Evolutionary conservation across 306 rosid species (phyloP).

Genomic region (Gastrolobium villosum): DNA sequence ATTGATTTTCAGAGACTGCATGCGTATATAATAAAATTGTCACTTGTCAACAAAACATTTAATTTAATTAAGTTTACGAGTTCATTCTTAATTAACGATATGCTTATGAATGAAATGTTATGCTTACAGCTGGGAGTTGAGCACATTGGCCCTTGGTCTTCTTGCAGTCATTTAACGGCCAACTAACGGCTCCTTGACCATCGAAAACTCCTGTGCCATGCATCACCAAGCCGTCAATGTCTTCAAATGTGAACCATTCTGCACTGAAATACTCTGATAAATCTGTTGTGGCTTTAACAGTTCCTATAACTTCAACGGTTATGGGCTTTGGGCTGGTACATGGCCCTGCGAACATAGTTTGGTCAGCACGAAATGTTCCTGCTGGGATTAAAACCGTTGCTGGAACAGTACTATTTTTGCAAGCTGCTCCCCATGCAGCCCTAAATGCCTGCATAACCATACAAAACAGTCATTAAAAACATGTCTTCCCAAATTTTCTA

Average conservation of each 20-base stretch:
- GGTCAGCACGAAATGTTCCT: slow-evolving; percentile 63
- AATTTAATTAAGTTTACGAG: no score
- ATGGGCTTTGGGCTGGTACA: slow-evolving; percentile 65
- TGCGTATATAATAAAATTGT: slow-evolving; percentile 23
- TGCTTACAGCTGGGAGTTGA: slow-evolving; percentile 64
- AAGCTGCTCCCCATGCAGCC: slow-evolving; percentile 75
- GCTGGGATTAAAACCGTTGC: slow-evolving; percentile 68
- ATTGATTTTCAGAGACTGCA: slow-evolving; percentile 65
- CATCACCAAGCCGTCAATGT: slow-evolving; percentile 53
- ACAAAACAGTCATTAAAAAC: background rate
- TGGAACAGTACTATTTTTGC: slow-evolving; percentile 50
- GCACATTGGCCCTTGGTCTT: slow-evolving; percentile 26
- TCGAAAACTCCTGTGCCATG: slow-evolving; percentile 71
- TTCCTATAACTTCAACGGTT: slow-evolving; percentile 60
- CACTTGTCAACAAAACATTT: background rate
- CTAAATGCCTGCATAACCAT: slow-evolving; percentile 64
- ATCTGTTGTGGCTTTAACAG: slow-evolving; percentile 61
- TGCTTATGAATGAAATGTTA: background rate
- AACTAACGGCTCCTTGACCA: slow-evolving; percentile 67
- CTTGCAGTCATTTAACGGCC: slow-evolving; percentile 56
- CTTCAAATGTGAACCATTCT: slow-evolving; percentile 69
- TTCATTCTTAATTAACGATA: no score
- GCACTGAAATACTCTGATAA: slow-evolving; percentile 54
- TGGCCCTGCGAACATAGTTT: slow-evolving; percentile 71
- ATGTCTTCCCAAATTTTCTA: background rate